phyloP scores from a whole-genome alignment of 805 yeast species.

The Metschnikowia sp. region DNA sequence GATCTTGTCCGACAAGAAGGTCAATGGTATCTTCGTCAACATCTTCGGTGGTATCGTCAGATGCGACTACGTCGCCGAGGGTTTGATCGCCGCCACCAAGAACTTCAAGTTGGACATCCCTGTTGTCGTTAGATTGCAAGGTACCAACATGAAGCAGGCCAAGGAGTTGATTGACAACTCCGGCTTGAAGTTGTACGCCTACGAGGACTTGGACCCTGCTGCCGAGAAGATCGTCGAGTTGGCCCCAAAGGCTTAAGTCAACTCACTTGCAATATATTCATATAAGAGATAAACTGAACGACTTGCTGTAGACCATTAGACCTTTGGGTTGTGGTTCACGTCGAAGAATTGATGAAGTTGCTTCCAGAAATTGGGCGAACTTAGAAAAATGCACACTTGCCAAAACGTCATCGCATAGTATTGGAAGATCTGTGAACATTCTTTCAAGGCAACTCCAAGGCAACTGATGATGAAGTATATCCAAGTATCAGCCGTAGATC shows the following conservation, averaged over 20 bases:
- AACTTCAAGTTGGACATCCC: slow-evolving; percentile 88
- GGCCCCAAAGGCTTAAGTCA: slow-evolving; percentile 29
- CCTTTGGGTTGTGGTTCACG: not conserved
- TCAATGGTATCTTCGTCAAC: slow-evolving; percentile 94
- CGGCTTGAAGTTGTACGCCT: slow-evolving; percentile 88
- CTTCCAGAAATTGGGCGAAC: too few relatives aligned
- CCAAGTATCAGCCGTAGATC: too few relatives aligned
- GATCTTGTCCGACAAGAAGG: slow-evolving; percentile 83
- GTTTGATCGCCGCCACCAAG: slow-evolving; percentile 92
- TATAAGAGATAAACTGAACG: not conserved
- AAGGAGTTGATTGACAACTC: slow-evolving; percentile 80
- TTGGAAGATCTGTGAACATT: too few relatives aligned
- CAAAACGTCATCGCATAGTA: too few relatives aligned
- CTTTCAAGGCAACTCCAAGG: too few relatives aligned
- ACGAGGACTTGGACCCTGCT: slow-evolving; percentile 93
- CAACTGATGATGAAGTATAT: too few relatives aligned
- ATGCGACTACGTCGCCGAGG: slow-evolving; percentile 98
- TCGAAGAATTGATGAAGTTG: too few relatives aligned
- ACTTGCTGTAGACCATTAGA: not conserved
- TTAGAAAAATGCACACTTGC: too few relatives aligned
- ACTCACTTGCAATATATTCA: not conserved
- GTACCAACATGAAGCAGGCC: slow-evolving; percentile 91
- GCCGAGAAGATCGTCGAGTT: slow-evolving; percentile 91
- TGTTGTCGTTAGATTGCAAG: slow-evolving; percentile 97
- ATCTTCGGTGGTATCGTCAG: slow-evolving; percentile 99